phyloP scores from a whole-genome alignment of 768 basidiomycete species.

The Arthromyces matolae region DNA sequence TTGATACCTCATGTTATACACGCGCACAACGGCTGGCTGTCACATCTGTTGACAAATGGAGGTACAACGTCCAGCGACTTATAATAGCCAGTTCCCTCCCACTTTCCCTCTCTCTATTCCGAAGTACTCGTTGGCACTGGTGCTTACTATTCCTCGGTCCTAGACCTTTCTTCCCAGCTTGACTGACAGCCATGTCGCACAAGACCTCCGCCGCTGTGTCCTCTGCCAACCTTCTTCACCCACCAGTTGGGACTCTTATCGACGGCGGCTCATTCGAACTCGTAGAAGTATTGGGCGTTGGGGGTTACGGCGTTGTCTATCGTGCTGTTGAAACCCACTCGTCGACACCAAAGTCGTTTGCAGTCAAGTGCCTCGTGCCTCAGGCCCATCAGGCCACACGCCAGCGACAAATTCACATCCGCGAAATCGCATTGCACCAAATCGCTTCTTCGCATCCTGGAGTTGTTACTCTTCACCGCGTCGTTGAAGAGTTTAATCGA shows the following conservation, averaged over 20 bases:
- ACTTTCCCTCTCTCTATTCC: constrained; percentile 30
- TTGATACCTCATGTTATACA: constrained; percentile 78
- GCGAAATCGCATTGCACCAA: constrained; percentile 83
- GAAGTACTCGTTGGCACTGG: constrained; percentile 44
- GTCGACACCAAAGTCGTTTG: constrained; percentile 60
- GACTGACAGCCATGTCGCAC: constrained; percentile 44
- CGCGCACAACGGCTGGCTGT: constrained; percentile 46
- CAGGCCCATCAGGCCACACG: constrained; percentile 45
- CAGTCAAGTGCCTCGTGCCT: constrained; percentile 88
- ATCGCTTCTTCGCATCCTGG: constrained; percentile 72
- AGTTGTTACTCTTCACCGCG: constrained; percentile 86
- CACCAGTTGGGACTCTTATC: constrained; percentile 75
- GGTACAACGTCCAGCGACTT: constrained; percentile 16
- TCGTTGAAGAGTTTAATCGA: constrained; percentile 77
- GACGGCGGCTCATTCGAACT: constrained; percentile 83
- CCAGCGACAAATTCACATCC: constrained; percentile 76
- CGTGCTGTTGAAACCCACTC: constrained; percentile 69
- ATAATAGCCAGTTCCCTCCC: constrained; percentile 19
- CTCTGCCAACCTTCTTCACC: constrained; percentile 68
- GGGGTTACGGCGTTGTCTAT: constrained; percentile 95
- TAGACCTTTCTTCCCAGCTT: constrained; percentile 23
- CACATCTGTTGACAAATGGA: constrained; percentile 31
- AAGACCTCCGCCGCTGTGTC: constrained; percentile 61
- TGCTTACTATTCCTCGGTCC: constrained; percentile 33
- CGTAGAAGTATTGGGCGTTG: constrained; percentile 82